Evolutionary conservation across 129 eudicot genomes (phyloP), one percentile per base, ranked within the genome.

Genomic region (Tanacetum coccineum): DNA sequence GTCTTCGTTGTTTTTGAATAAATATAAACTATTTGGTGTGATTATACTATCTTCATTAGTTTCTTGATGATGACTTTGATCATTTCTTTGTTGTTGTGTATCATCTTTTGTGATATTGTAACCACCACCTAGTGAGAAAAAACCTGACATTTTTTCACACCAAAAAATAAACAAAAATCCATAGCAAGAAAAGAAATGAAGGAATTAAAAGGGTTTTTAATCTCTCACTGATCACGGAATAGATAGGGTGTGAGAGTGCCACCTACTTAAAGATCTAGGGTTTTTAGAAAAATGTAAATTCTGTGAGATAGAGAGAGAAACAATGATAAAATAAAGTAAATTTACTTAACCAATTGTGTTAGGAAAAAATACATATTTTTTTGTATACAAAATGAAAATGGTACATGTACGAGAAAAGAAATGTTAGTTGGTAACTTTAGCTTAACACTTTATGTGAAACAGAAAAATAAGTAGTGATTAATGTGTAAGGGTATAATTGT

Each of bases 1-100:
- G 87, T 83, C 96, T 36, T 79, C 84, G 87, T 87, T 86, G 87
- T 87, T 86, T 25, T 75, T 81, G 78, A 78, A 89, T 67, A 83
- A 39, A 74, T 66, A 80, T 64, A 89, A 79, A 56, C 82, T 74
- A 17, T 48, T 78, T n/a, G 80, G 80, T 18, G 81, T 75, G 30
- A 68, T 68, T 52, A 68, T 28, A 42, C 70, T 68, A 51, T 61
- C 71, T 42, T 56, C 59, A 1, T 77, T 11, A 25, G 1, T 21
- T 12, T 57, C 6, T 21, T 51, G n/a, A n/a, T n/a, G n/a, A n/a
- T n/a, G n/a, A n/a, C n/a, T n/a, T n/a, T n/a, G n/a, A 15, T 51
- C 17, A 51, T 14, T 52, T 39, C 26, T n/a, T 32, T 62, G 58
- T 58, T 32, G 65, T 53, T 64, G 36, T 28, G 54, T 73, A 4